Percentiles rank a stretch among this genome's conserved stretches.
Evolutionary conservation across 192 early-diverging fungal genomes (phyloP).

Genomic region (Linnemannia zychae): DNA sequence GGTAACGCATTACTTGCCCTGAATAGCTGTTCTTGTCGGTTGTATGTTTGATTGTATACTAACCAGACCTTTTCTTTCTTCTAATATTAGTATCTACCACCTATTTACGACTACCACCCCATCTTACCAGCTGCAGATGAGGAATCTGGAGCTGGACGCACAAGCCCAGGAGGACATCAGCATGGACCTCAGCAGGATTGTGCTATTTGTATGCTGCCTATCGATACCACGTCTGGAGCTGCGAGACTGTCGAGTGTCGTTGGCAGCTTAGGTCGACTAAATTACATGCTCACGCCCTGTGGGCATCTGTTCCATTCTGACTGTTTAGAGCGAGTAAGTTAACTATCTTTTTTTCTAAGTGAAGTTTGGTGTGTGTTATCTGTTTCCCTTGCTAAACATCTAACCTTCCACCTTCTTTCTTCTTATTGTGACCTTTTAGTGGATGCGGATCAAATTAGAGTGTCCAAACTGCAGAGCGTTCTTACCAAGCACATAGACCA

Average conservation of each 20-base stretch:
- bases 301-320: conserved; percentile 84
- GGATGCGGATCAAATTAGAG: conserved; percentile 88
- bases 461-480: conserved; percentile 76
- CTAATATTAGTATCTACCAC: conserved; percentile 66
- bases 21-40: background rate
- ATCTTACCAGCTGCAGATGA: conserved; percentile 64
- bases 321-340: conserved; percentile 72
- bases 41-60: background rate
- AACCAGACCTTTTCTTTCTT: background rate
- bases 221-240: conserved; percentile 57
- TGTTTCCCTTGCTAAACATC: no score
- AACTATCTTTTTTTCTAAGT: background rate
- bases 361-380: background rate
- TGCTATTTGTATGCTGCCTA: conserved; percentile 75
- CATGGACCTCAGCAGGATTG: conserved; percentile 63
- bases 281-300: conserved; percentile 87
- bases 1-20: conserved; percentile 39
- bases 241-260: conserved; percentile 57
- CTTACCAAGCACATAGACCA: conserved; percentile 66
- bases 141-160: conserved; percentile 46
- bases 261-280: conserved; percentile 59
- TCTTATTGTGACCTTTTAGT: conserved; percentile 38
- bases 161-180: conserved; percentile 1
- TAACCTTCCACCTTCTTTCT: background rate
- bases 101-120: conserved; percentile 79